These are phyloP conservation scores for Zangia roseola DNA, from an alignment of 768 basidiomycete species.

Conservation along the genomic window DNA sequence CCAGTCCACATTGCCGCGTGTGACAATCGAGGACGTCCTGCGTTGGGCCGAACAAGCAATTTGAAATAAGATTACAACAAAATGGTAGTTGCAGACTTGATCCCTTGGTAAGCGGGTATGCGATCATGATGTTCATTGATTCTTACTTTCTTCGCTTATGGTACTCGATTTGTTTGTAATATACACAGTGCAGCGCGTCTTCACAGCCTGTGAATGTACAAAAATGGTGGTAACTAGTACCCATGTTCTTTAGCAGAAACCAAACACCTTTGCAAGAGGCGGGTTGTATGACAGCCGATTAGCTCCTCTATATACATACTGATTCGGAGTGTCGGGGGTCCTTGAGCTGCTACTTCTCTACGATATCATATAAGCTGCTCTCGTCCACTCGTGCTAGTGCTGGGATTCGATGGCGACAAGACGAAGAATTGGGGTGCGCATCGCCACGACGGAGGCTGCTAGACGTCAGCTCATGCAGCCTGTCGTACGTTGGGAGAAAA, in stretches of 20 bases:
- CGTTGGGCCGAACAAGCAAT: conserved; percentile 56
- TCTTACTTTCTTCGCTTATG: too few species aligned
- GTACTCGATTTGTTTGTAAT: too few species aligned
- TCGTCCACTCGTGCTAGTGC: too few species aligned
- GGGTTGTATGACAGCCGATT: too few species aligned
- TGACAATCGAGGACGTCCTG: conserved; percentile 42
- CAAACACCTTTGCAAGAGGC: too few species aligned
- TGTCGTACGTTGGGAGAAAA: conserved; percentile 84
- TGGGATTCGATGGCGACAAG: conserved; percentile 57
- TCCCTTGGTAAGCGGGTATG: neutral
- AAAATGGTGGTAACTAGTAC: too few species aligned
- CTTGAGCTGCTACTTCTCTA: neutral
- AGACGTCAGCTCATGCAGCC: conserved; percentile 86
- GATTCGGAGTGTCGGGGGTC: conserved; percentile 21
- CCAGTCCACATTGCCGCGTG: conserved; percentile 10
- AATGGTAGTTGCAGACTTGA: neutral
- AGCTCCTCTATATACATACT: neutral
- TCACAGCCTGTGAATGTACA: too few species aligned
- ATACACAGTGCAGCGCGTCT: too few species aligned
- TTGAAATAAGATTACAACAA: conserved; percentile 7
- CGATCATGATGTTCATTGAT: too few species aligned
- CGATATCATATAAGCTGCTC: too few species aligned
- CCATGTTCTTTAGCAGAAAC: too few species aligned
- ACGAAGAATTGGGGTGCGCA: conserved; percentile 74
- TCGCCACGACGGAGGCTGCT: conserved; percentile 76